Conservation (phyloP, 306 rosid genomes). For the Cicer chorassanicum region DNA sequence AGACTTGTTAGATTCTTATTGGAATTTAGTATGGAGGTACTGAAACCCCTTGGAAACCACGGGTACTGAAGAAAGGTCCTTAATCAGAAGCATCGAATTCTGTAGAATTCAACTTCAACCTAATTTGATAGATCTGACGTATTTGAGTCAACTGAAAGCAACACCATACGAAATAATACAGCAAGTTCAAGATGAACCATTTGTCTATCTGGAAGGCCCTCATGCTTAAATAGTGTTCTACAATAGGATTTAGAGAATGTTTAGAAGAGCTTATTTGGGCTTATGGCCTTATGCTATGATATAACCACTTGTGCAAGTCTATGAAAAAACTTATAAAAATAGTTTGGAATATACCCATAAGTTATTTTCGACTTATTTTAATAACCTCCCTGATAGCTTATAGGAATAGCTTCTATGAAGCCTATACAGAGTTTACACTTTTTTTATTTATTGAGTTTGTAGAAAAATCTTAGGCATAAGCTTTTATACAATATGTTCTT, state of each 20-base stretch:
- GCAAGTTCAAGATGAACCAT: conserved; percentile 28
- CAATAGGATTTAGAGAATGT: conserved; percentile 4
- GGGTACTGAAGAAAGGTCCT: conserved; percentile 30
- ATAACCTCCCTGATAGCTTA: neutral
- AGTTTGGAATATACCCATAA: neutral
- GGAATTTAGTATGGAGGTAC: conserved; percentile 19
- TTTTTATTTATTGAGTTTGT: neutral
- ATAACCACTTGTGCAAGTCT: neutral
- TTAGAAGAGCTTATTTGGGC: neutral
- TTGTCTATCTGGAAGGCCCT: conserved; percentile 22
- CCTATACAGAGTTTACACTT: neutral
- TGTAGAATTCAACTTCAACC: conserved; percentile 25
- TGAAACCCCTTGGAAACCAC: conserved; percentile 19
- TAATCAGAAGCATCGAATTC: conserved; percentile 34
- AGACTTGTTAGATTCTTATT: neutral
- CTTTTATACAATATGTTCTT: conserved; percentile 6
- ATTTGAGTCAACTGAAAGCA: conserved; percentile 22
- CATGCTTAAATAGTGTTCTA: conserved; percentile 21
- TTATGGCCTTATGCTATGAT: neutral
- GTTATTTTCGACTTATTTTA: neutral
- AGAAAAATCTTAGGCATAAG: neutral
- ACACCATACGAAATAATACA: conserved; percentile 25
- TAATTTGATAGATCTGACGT: conserved; percentile 10
- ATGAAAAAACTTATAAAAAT: neutral
- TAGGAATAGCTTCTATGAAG: neutral